Conservation (phyloP, 1,139 yeast genomes). For the Hanseniaspora sp. region DNA sequence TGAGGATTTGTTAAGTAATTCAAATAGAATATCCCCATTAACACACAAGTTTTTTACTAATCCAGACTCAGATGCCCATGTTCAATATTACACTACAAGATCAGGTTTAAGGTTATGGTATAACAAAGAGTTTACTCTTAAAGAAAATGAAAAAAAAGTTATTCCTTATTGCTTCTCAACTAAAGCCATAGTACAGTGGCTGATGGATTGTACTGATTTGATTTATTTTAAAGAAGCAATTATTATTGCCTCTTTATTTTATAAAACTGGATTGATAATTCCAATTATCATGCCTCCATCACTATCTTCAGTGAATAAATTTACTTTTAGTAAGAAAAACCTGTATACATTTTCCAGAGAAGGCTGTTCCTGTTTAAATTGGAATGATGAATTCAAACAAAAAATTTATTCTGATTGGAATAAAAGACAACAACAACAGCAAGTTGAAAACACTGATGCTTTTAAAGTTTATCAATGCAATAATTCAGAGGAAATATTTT, state of each 20-base stretch:
- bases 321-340: conserved; percentile 31
- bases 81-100: conserved; percentile 65
- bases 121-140: conserved; percentile 31
- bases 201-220: conserved; percentile 77
- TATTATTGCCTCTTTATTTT: conserved; percentile 47
- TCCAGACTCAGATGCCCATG: conserved; percentile 75
- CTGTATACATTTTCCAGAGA: conserved; percentile 33
- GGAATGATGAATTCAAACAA: conserved; percentile 26
- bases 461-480: not conserved
- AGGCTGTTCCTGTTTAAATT: conserved; percentile 34
- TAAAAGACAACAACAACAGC: not conserved
- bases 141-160: conserved; percentile 6
- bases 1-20: conserved; percentile 18
- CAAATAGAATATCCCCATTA: conserved; percentile 46
- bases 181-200: conserved; percentile 74
- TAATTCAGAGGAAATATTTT: no score
- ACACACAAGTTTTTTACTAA: conserved; percentile 71
- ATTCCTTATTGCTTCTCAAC: conserved; percentile 53
- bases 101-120: conserved; percentile 54
- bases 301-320: conserved; percentile 24
- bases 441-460: not conserved
- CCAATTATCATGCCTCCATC: conserved; percentile 33
- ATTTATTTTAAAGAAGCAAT: conserved; percentile 49
- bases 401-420: conserved; percentile 2
- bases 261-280: conserved; percentile 40